phyloP scores from a whole-genome alignment of 345 rosid species.

The Corymbia maculata region DNA sequence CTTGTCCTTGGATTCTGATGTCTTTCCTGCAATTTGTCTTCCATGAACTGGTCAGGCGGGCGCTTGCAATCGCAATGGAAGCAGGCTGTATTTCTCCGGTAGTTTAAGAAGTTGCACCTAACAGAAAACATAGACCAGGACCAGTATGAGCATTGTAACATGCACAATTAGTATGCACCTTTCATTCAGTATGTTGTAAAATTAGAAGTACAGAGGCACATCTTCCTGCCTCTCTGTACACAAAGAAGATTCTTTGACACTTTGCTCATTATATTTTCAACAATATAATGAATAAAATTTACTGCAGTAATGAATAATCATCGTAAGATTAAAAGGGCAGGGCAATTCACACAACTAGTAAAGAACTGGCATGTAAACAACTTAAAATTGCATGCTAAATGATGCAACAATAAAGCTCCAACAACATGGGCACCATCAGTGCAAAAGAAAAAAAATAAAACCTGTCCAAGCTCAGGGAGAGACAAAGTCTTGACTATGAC shows the following conservation, averaged over 20 bases:
- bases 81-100: constrained; percentile 87
- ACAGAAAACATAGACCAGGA: constrained; percentile 1
- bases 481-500: background rate
- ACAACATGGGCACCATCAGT: background rate
- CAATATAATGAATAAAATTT: background rate
- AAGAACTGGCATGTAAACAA: background rate
- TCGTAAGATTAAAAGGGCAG: background rate
- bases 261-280: background rate
- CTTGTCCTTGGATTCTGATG: constrained; percentile 30
- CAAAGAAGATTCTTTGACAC: background rate
- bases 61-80: constrained; percentile 98
- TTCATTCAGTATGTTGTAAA: background rate
- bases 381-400: background rate
- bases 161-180: background rate
- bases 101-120: constrained; percentile 98
- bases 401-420: background rate
- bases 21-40: constrained; percentile 45
- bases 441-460: background rate
- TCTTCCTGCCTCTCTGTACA: background rate
- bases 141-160: background rate
- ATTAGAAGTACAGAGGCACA: background rate
- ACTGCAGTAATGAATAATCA: background rate
- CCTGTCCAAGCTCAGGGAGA: background rate
- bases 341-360: background rate
- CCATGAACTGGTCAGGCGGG: constrained; percentile 63